Base-by-base conservation (phyloP, 495 filamentous ascomycete species). In the Lasiosphaeria ovina region DNA sequence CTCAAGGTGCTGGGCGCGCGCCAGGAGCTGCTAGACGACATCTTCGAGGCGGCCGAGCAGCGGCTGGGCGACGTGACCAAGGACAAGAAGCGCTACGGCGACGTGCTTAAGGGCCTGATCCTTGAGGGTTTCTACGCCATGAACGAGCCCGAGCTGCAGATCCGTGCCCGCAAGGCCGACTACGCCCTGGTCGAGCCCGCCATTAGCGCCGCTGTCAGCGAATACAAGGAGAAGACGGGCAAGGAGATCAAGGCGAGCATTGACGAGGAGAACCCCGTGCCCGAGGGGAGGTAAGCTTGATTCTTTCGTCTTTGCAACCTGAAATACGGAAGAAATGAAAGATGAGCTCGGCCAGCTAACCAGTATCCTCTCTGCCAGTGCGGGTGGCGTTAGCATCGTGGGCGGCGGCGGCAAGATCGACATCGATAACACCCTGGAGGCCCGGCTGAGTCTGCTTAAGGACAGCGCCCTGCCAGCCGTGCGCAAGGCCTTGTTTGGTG, bases 371-470 rank as follows among this genome's bases (percentile, higher is more conserved):
- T 24, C 24, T 9, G 34, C 53, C 59, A 98, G 94, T 63, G 82
- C 91, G 56, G 94, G 94, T 58, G 94, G 94, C 62, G 78, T 97
- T 16, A 71, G 79, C 47, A 89, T 98, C 62, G 72, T 95, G 31
- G 91, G 92, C 33, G 85, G 87, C 51, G 81, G 85, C 60, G 95
- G 95, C 69, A 97, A 93, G 82, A 98, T 99, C 73, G 91, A 96
- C 64, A 96, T 99, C 72, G 92, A 97, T 85, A 97, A 99, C 77
- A 98, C 94, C 33, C 87, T 98, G 52, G 95, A 98, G 66, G 89
- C 96, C 71, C 86, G 95, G 57, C 78, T 99, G 74, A 86, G 85
- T 61, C 77, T 98, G 57, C 83, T 97, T 44, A 86, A 93, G 72
- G 85, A 85, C 57, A 90, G 89, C 65, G 90, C 89, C 34, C 82